Evolutionary conservation across 371 early-diverging fungal genomes (phyloP), one percentile per base, ranked within the genome.

Genomic region (Conidiobolus incongruus): DNA sequence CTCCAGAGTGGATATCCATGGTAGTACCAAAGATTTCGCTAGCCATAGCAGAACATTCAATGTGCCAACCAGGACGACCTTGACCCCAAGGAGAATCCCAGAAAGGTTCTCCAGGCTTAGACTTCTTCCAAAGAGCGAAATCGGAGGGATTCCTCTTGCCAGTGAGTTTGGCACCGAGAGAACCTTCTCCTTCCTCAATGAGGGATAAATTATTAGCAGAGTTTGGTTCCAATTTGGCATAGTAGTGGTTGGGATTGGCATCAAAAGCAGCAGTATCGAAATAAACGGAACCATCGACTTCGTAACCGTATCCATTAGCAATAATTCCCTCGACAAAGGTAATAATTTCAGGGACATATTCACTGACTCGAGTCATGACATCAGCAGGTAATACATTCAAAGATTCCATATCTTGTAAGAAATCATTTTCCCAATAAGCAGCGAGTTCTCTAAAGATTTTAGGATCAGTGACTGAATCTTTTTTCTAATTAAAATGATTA

Each of bases 41-140:
- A 6, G 98, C 95, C 99, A 99, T 99, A 17, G 78, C 98, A 13
- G 89, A 88, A 77, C 99, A 99, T 65, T 99, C 99, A 62, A 99
- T 99, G 52, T 99, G 99, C 99, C 99, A 99, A 12, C 99, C 99
- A 16, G 99, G 99, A 20, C 99, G 81, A 21, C 95, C 84, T 45
- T 62, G 52, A 35, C 96, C 86, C 94, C 96, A 97, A 34, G 87
- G 89, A 0, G 88, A 88, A 19, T 75, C 60, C 95, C 98, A 99
- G 12, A 68, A 59, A n/a, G 95, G 98, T 61, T 99, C 99, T 41
- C 93, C 93, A 3, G 82, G 73, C 67, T 97, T 97, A 30, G 85
- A 78, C 12, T 66, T 61, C 61, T 99, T 99, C 99, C 99, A 99
- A 32, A 99, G 66, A 1, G 92, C 99, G 72, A 99, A 99, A 60